Percentiles rank a stretch among this genome's conserved stretches.
These are phyloP conservation scores for Silene vulgaris DNA, from an alignment of 179 eudicot genomes.

Conservation along the genomic window DNA sequence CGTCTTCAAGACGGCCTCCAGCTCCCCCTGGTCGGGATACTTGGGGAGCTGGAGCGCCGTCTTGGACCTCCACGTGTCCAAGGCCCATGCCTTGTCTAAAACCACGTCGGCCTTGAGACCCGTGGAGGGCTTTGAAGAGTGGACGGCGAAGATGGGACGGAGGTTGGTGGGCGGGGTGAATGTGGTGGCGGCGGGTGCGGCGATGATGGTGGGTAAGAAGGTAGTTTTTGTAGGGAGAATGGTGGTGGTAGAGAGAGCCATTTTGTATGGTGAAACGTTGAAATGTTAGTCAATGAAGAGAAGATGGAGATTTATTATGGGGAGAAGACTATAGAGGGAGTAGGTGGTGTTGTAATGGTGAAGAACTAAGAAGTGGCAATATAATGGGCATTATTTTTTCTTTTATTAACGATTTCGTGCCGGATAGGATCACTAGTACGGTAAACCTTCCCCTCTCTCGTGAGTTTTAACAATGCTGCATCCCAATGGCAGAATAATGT, in stretches of 20 bases:
- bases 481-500: no score
- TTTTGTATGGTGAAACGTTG: slow-evolving; percentile 11
- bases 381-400: no score
- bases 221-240: slow-evolving; percentile 40
- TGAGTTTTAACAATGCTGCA: no score
- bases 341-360: no score
- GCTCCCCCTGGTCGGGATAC: slow-evolving; percentile 49
- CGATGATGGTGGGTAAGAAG: slow-evolving; percentile 13
- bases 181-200: slow-evolving; percentile 21
- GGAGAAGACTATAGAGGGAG: background rate
- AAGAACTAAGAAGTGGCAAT: no score
- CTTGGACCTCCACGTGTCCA: slow-evolving; percentile 63
- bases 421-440: no score
- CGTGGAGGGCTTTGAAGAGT: slow-evolving; percentile 31
- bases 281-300: background rate
- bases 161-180: slow-evolving; percentile 26
- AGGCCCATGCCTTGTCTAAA: slow-evolving; percentile 35
- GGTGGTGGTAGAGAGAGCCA: slow-evolving; percentile 47
- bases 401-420: no score
- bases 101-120: background rate
- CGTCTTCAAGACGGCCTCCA: slow-evolving; percentile 46
- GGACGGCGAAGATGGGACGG: slow-evolving; percentile 38
- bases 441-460: no score
- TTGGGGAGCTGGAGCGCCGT: slow-evolving; percentile 62
- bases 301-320: background rate